These are phyloP conservation scores for Chenopodium suecicum DNA, from an alignment of 148 eudicot species.

Conservation along the genomic window DNA sequence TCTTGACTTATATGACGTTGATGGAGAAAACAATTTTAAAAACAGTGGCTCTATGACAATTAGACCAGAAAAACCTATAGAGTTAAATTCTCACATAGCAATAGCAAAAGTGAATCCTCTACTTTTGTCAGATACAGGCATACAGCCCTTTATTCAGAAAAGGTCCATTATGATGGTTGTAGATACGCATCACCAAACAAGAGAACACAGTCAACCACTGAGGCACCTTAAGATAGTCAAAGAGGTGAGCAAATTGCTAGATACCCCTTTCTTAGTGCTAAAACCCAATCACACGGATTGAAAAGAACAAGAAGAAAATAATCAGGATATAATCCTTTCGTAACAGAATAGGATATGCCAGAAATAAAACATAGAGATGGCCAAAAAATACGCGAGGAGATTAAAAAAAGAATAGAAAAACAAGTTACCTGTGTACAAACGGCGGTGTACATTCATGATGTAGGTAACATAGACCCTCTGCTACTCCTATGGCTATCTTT, in stretches of 20 bases:
- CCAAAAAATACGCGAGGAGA: background rate
- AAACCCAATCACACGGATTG: background rate
- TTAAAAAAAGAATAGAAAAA: slow-evolving; percentile 7
- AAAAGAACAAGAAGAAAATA: background rate
- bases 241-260: background rate
- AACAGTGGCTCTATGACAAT: background rate
- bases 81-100: background rate
- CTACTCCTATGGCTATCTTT: slow-evolving; percentile 92
- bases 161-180: background rate
- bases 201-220: background rate
- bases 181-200: background rate
- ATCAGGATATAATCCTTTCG: background rate
- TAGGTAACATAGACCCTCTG: slow-evolving; percentile 80
- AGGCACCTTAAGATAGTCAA: background rate
- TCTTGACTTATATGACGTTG: background rate
- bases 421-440: slow-evolving; percentile 83
- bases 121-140: too few relatives aligned
- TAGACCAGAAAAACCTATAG: background rate
- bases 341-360: background rate
- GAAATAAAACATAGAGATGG: background rate
- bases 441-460: slow-evolving; percentile 94
- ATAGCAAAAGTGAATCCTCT: background rate
- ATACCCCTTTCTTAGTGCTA: background rate
- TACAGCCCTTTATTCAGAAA: too few relatives aligned
- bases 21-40: background rate